Percentiles rank a stretch among this genome's conserved stretches.
phyloP scores from a whole-genome alignment of 768 basidiomycete species.

The Leccinum barrowsii region DNA sequence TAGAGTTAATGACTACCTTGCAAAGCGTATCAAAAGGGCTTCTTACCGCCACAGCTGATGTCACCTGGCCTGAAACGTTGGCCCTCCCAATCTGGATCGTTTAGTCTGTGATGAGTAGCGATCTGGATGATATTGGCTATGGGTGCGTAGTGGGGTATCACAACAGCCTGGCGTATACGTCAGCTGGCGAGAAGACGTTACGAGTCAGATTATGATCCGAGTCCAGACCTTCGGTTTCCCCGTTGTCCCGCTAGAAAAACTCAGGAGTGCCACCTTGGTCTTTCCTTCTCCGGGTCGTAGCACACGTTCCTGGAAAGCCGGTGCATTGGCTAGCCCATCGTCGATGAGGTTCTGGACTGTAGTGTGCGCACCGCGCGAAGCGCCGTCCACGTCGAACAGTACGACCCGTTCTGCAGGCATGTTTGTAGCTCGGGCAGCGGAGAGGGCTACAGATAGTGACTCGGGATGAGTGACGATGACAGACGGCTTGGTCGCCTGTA shows the following conservation, averaged over 20 bases:
- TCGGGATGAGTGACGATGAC: conserved; percentile 48
- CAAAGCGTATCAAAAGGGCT: not conserved
- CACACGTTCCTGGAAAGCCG: conserved; percentile 46
- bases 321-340: conserved; percentile 40
- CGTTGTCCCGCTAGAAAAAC: conserved; percentile 75
- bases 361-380: conserved; percentile 12
- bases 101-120: conserved; percentile 49
- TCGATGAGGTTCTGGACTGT: conserved; percentile 48
- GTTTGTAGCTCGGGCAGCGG: conserved; percentile 41
- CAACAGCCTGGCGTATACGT: conserved; percentile 43
- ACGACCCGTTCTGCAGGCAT: conserved; percentile 45
- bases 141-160: conserved; percentile 55
- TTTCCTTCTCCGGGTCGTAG: conserved; percentile 58
- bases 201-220: not conserved
- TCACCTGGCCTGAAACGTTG: conserved; percentile 60
- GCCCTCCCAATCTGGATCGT: conserved; percentile 42
- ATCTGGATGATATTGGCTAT: conserved; percentile 64
- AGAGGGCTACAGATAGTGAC: conserved; percentile 39
- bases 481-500: conserved; percentile 44
- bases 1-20: not conserved
- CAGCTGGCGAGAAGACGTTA: not conserved
- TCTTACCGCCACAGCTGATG: conserved; percentile 53
- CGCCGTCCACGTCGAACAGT: conserved; percentile 32
- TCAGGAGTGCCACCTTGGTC: conserved; percentile 66
- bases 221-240: conserved; percentile 63